Percentiles rank a stretch among this genome's conserved stretches.
Conservation (phyloP, 345 rosid genomes). For the Acer campestre region DNA sequence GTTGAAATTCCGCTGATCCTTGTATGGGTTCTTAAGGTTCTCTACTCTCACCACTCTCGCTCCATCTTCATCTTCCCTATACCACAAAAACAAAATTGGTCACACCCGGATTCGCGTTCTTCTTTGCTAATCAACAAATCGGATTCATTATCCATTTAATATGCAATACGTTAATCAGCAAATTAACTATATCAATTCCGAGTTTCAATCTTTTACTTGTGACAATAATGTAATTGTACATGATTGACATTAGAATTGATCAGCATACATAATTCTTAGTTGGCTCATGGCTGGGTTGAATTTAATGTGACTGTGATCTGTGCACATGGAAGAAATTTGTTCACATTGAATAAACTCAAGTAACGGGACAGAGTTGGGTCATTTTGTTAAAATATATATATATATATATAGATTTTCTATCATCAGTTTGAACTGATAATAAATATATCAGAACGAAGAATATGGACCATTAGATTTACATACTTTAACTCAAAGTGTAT, state of each 20-base stretch:
- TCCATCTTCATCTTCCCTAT: conserved; percentile 81
- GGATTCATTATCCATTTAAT: not conserved
- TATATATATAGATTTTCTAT: too few relatives aligned
- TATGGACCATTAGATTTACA: too few relatives aligned
- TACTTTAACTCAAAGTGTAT: too few relatives aligned
- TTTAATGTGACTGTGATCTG: too few relatives aligned
- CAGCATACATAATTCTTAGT: too few relatives aligned
- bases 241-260: not conserved
- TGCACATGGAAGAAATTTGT: not conserved
- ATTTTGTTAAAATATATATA: too few relatives aligned
- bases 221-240: too few relatives aligned
- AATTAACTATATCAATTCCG: not conserved
- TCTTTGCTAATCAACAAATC: not conserved
- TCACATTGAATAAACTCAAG: not conserved
- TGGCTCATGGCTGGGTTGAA: not conserved
- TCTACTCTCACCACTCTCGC: conserved; percentile 86
- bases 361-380: too few relatives aligned
- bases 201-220: not conserved
- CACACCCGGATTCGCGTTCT: not conserved
- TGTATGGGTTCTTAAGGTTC: conserved; percentile 88
- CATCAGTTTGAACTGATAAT: too few relatives aligned
- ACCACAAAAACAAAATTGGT: conserved; percentile 21
- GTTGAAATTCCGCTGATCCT: conserved; percentile 54
- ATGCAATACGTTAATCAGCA: not conserved
- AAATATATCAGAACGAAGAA: too few relatives aligned